Conservation (phyloP, 108 stramenopile species). For the Pseudonitzschia delicatissima region DNA sequence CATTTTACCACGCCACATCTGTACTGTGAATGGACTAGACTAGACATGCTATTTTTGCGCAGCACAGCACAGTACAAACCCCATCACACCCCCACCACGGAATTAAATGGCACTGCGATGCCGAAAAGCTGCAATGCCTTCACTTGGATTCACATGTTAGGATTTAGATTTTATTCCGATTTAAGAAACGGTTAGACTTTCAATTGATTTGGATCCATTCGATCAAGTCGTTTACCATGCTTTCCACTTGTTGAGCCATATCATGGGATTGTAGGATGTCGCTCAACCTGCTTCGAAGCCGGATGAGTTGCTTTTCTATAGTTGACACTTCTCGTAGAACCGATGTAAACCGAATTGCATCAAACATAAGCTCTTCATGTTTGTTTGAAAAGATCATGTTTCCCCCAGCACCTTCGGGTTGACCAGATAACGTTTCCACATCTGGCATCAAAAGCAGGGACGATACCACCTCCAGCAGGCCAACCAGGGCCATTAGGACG, state of each 20-base stretch:
- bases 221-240: background rate
- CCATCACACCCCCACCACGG: no score
- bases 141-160: no score
- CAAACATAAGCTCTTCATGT: constrained; percentile 1
- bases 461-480: constrained; percentile 15
- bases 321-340: constrained; percentile 13
- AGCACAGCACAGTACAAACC: no score
- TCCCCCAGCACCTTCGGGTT: background rate
- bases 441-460: background rate
- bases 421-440: no score
- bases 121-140: no score
- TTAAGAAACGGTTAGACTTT: no score
- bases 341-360: background rate
- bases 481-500: constrained; percentile 35
- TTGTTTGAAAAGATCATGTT: background rate
- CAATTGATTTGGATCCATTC: constrained; percentile 2
- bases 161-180: no score
- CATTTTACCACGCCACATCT: no score
- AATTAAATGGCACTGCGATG: no score
- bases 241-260: background rate
- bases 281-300: constrained; percentile 12
- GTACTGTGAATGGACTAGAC: no score
- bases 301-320: background rate
- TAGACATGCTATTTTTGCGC: no score
- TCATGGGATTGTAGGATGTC: constrained; percentile 3